These are phyloP conservation scores for Leishmania turanica DNA, from an alignment of 208 protist species.

Conservation along the genomic window DNA sequence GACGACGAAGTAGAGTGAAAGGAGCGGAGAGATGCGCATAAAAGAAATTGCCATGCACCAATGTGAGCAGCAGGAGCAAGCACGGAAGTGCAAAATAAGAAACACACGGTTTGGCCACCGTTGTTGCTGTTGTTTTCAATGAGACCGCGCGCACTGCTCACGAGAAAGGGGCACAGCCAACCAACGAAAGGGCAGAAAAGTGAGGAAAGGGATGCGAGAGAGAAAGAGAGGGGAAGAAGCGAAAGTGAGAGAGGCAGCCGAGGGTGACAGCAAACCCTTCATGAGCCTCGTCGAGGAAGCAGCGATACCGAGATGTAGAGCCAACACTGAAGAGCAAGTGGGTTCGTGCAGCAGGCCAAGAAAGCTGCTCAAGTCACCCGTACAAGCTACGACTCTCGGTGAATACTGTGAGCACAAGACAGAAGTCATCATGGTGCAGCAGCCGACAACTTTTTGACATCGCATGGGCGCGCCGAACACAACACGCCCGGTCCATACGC, in stretches of 20 bases:
- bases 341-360: neutral
- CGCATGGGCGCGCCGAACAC: neutral
- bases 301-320: neutral
- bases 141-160: neutral
- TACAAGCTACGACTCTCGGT: neutral
- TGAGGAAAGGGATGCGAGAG: neutral
- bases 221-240: neutral
- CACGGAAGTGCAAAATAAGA: neutral
- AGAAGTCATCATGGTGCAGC: neutral
- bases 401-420: neutral
- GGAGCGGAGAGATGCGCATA: neutral
- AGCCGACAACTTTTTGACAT: neutral
- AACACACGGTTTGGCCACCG: neutral
- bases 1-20: constrained; percentile 8
- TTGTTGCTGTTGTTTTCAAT: neutral
- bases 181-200: neutral
- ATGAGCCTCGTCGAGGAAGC: neutral
- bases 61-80: neutral
- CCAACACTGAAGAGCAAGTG: neutral
- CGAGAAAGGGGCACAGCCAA: neutral
- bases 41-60: neutral
- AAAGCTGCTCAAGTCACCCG: neutral
- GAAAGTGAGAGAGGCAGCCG: constrained; percentile 1
- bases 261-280: neutral
- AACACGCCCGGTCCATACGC: neutral